A percentile compares a stretch with the other conserved stretches of the same genome.
These are phyloP conservation scores for Leccinum subrobustum DNA, from an alignment of 1,284 basidiomycete genomes.

Conservation along the genomic window DNA sequence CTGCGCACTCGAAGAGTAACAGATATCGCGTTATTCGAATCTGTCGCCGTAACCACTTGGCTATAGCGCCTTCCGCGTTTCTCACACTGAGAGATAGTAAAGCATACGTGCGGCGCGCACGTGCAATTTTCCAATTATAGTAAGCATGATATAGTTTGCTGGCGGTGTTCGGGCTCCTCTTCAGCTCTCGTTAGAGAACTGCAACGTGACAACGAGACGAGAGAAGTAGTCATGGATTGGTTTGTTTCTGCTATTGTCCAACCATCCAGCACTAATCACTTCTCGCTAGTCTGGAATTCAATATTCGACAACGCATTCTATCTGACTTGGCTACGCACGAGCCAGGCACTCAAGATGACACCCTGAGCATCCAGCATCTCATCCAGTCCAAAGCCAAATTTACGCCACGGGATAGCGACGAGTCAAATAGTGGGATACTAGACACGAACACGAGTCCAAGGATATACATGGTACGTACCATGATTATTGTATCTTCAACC, in stretches of 20 bases:
- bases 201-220: neutral
- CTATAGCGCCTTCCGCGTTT: slow-evolving; percentile 38
- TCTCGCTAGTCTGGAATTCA: slow-evolving; percentile 60
- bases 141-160: neutral
- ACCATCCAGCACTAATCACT: neutral
- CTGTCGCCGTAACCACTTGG: slow-evolving; percentile 61
- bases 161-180: neutral
- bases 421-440: neutral
- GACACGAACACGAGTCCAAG: neutral
- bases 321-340: slow-evolving; percentile 75
- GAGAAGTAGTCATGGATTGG: slow-evolving; percentile 28
- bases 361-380: slow-evolving; percentile 50
- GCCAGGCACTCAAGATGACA: slow-evolving; percentile 46
- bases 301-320: slow-evolving; percentile 80
- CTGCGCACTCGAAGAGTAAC: slow-evolving; percentile 44
- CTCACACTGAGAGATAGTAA: neutral
- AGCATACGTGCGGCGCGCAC: neutral
- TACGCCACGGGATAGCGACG: slow-evolving; percentile 14
- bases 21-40: slow-evolving; percentile 47
- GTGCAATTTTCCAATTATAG: slow-evolving; percentile 9
- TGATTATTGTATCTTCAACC: neutral
- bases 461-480: slow-evolving; percentile 27
- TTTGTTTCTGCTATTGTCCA: slow-evolving; percentile 13
- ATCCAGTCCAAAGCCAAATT: slow-evolving; percentile 59
- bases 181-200: neutral